Evolutionary conservation across 352 stramenopile species (phyloP), one percentile per base, ranked within the genome.

Genomic region (Blastocystis hominis): DNA sequence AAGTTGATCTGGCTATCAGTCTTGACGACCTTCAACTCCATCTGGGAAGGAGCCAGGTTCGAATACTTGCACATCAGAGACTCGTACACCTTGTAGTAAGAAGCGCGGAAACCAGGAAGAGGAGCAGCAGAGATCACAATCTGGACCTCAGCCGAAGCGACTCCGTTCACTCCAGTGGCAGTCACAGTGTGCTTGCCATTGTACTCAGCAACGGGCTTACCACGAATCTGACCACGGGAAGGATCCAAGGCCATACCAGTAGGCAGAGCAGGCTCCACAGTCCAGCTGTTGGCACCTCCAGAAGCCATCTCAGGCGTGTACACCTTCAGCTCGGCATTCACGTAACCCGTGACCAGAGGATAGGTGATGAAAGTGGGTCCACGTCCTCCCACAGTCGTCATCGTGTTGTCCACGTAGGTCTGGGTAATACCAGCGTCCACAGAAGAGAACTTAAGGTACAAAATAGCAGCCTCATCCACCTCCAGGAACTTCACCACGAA

Each of bases 351-450:
- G 13, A 86, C 47, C 24, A 75, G 34, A 40, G 59, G 59, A 69
- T 86, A 86, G 10, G 59, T 86, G 47, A 86, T 76, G 53, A 86
- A 86, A n/a, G 76, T 70, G 44, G 76, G 76, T 50, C 59, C 76
- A 75, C 76, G 76, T 69, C 76, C 76, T 59, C 76, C 76, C 38
- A 86, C 63, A 36, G 46, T 86, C n/a, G 53, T 86, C n/a, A 36
- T 75, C 6, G 61, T 44, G 40, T 30, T 44, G 30, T 59, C 47
- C 17, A 80, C 17, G 17, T 36, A 10, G 20, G 36, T n/a, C 24
- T 61, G 24, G 42, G 61, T 46, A 24, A 80, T n/a, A 46, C 47
- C 69, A 61, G 46, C 69, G 17, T 61, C 46, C 38, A 9, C 7
- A 62, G 54, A 64, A 9, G 47, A 42, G 34, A 46, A 63, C 44